Conservation (phyloP, 83 land plant genomes). For the Thuja plicata region DNA sequence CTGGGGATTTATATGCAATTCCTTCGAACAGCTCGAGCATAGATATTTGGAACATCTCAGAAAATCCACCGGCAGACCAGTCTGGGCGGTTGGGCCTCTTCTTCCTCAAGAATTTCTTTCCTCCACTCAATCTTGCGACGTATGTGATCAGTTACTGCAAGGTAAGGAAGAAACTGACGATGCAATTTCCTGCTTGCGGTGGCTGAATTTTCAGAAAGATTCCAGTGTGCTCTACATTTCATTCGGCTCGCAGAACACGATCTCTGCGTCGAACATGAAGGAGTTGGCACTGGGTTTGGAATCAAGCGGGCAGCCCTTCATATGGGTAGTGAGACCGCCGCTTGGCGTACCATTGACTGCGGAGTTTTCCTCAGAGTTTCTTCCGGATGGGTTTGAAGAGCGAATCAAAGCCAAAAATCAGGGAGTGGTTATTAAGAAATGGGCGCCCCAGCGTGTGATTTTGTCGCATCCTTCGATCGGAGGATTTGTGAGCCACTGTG, state of each 20-base stretch:
- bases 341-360: constrained; percentile 12
- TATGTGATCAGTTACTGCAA: neutral
- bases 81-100: constrained; percentile 21
- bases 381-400: too few species aligned
- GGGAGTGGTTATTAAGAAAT: too few species aligned
- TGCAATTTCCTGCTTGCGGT: constrained; percentile 7
- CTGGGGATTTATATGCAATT: constrained; percentile 4
- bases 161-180: neutral
- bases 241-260: constrained; percentile 22
- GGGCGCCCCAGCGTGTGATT: too few species aligned
- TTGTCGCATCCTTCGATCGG: neutral
- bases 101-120: too few species aligned
- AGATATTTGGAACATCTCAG: neutral
- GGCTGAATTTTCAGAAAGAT: constrained; percentile 21
- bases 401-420: too few species aligned
- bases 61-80: neutral
- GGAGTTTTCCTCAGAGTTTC: neutral
- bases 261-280: constrained; percentile 21
- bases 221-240: constrained; percentile 24
- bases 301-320: constrained; percentile 30
- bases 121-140: neutral
- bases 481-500: too few species aligned
- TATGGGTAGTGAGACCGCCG: constrained; percentile 26
- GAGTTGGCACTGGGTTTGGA: constrained; percentile 55
- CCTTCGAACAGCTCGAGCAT: constrained; percentile 5